Conservation (phyloP, 2,329 filamentous ascomycete genomes). For the Hypoxylon sp. region DNA sequence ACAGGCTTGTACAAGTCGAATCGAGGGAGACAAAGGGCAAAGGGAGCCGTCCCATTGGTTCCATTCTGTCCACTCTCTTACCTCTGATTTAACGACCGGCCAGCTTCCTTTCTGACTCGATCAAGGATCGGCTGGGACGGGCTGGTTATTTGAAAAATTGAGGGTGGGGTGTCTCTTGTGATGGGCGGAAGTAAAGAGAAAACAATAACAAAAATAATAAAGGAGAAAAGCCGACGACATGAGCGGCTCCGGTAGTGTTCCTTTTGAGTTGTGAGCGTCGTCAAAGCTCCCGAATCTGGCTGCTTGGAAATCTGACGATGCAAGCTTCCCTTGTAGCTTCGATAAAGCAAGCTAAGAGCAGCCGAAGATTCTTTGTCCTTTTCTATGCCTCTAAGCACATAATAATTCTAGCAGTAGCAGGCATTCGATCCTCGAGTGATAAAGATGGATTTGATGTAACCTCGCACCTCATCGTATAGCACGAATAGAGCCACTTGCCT, state of each 20-base stretch:
- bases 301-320: slow-evolving; percentile 40
- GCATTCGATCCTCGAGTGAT: slow-evolving; percentile 29
- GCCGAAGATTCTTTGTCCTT: slow-evolving; percentile 22
- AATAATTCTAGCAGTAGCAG: slow-evolving; percentile 35
- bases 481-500: slow-evolving; percentile 30
- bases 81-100: slow-evolving; percentile 39
- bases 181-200: slow-evolving; percentile 35
- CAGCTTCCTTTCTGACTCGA: slow-evolving; percentile 55
- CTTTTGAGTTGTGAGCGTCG: slow-evolving; percentile 38
- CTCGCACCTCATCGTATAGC: slow-evolving; percentile 32
- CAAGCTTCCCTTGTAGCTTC: slow-evolving; percentile 38
- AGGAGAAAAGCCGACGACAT: slow-evolving; percentile 34
- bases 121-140: slow-evolving; percentile 48
- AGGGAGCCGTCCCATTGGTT: slow-evolving; percentile 37
- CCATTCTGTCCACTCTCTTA: slow-evolving; percentile 27
- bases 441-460: slow-evolving; percentile 36
- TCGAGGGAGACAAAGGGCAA: slow-evolving; percentile 46
- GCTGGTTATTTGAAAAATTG: slow-evolving; percentile 40
- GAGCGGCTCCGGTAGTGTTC: slow-evolving; percentile 31
- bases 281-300: slow-evolving; percentile 39
- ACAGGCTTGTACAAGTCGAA: slow-evolving; percentile 33
- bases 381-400: slow-evolving; percentile 34
- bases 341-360: slow-evolving; percentile 26
- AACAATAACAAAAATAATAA: slow-evolving; percentile 33
- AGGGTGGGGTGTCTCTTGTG: slow-evolving; percentile 41